These are phyloP conservation scores for Plasmodium gonderi DNA, from an alignment of 169 alveolate genomes.

Conservation along the genomic window DNA sequence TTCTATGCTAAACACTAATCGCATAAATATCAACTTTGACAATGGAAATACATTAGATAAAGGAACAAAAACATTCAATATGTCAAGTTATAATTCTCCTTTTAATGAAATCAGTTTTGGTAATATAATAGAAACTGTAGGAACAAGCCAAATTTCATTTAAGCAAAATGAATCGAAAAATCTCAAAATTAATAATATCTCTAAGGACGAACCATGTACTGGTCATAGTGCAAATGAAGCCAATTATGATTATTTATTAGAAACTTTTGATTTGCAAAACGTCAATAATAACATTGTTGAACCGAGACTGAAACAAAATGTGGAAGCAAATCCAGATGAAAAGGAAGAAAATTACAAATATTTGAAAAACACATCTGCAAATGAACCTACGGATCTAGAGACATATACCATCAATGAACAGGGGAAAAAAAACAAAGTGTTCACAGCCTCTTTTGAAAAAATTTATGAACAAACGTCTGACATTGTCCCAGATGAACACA, in stretches of 20 bases:
- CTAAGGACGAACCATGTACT: not conserved
- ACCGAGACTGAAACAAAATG: not conserved
- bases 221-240: not conserved
- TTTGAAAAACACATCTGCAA: not conserved
- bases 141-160: not conserved
- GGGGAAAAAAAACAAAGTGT: not conserved
- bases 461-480: not conserved
- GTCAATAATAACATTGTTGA: not conserved
- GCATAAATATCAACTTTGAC: not conserved
- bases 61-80: not conserved
- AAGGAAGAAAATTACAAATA: not conserved
- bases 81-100: not conserved
- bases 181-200: not conserved
- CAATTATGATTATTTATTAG: constrained; percentile 37
- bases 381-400: not conserved
- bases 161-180: not conserved
- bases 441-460: not conserved
- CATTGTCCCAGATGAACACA: not conserved
- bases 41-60: not conserved
- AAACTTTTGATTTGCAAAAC: constrained; percentile 30
- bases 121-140: not conserved
- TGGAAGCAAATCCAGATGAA: not conserved
- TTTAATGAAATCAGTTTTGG: not conserved
- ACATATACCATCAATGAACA: not conserved
- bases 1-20: not conserved